Base-by-base conservation (phyloP, 306 rosid species). In the Carpinus viminea region DNA sequence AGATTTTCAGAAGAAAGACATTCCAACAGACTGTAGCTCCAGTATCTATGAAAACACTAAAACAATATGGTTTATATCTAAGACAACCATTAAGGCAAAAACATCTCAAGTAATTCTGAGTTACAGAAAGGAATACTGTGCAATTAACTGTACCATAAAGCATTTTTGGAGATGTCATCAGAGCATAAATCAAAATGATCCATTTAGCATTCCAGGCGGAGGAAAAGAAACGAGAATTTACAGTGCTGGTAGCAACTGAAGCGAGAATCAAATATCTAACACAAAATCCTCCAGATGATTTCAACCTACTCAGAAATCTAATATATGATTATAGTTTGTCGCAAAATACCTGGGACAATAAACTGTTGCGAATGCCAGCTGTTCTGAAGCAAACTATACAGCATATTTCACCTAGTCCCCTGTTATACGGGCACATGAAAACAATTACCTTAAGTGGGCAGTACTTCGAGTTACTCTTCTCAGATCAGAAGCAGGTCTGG, bases 401-500 rank as follows among this genome's bases (percentile, higher is more conserved):
- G 28, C 51, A 68, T 68, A 41, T 41, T 65, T 68, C 72, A 41
- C 5, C 26, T 68, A 3, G 52, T 68, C 72, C 72, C 72, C 38
- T 41, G 28, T 68, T 8, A 68, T 18, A 11, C 31, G 26, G 17
- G 15, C 72, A 68, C 28, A 43, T 18, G 26, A 16, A 66, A 66
- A 68, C 9, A 2, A 18, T 68, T 68, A 68, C 52, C n/a, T 68
- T 41, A 5, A 0, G 18, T n/a, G 77, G 26, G 70, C 43, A 48
- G 86, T 74, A 34, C 54, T 79, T 82, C 88, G 79, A 11, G 88
- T 82, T 71, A 71, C 52, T 83, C 89, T 76, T 76, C 83, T 79
- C 59, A 74, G 80, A 70, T 36, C 76, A 43, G 78, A 56, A 72
- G 43, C 26, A 76, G 85, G 69, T 34, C 59, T 61, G 51, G 86